Base-by-base conservation (phyloP, 192 early-diverging fungal species). In the Coemansia aciculifera region DNA sequence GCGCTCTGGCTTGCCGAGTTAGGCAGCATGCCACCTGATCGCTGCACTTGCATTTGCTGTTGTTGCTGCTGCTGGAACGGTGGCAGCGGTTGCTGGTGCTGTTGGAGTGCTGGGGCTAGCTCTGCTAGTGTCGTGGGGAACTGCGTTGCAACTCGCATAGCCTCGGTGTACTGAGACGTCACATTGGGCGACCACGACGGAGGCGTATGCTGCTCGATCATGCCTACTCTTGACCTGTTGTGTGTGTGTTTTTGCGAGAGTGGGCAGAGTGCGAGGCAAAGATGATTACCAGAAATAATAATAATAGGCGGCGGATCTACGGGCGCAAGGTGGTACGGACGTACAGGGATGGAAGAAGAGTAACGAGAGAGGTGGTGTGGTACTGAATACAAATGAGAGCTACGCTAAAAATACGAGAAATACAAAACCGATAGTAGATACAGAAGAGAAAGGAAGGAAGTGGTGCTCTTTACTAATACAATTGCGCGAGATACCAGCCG, bases 151-250 rank as follows among this genome's bases (percentile, higher is more conserved):
- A 21, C 32, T 17, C 34, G 31, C 17, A 59, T 59, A 8, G 56
- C 31, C 31, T 31, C 31, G 17, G 56, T 59, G 34, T 59, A 59
- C 56, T 59, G 56, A 4, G 56, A 59, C 31, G 56, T 17, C 32
- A 66, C 21, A 57, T 32, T 59, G 19, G 66, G 57, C 40, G 66
- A 67, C 40, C 49, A 38, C 19, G 66, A 48, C 39, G 57, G 12
- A 13, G 56, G 54, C n/a, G 66, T 60, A 57, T 59, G 56, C 27
- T 67, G n/a, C 57, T 59, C 34, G 65, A 67, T 67, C 65, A 67
- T 67, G 51, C 10, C 10, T 5, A n/a, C 27, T 10, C 9, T 51
- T 51, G 9, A 12, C 23, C 9, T 51, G 48, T 10, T 51, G 42
- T 5, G 42, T 44, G 42, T 44, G 27, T 27, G 27, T 2, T 21